These are phyloP conservation scores for Syzygium malaccense DNA, from an alignment of 441 rosid genomes.

Conservation along the genomic window DNA sequence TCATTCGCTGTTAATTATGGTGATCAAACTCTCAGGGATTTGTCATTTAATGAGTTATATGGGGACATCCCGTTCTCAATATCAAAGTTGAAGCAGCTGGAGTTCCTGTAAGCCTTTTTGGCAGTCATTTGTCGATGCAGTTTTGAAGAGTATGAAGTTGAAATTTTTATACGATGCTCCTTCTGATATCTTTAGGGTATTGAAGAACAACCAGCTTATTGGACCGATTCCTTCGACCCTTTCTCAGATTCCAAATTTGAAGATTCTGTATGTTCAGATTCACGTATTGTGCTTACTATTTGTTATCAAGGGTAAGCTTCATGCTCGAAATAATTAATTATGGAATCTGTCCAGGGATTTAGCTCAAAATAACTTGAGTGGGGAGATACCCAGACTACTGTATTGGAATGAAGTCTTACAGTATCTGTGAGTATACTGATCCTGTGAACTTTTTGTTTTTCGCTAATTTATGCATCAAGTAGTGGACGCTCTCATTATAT, in stretches of 20 bases:
- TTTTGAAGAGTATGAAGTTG: not conserved
- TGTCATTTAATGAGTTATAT: slow-evolving; percentile 69
- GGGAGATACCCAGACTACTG: slow-evolving; percentile 89
- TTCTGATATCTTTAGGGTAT: slow-evolving; percentile 28
- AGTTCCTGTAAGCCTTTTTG: slow-evolving; percentile 48
- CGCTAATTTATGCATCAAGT: not conserved
- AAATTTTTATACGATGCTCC: not conserved
- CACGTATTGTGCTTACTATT: not conserved
- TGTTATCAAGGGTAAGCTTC: not conserved
- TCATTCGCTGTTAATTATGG: not conserved
- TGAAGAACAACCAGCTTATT: slow-evolving; percentile 80
- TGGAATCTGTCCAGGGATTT: slow-evolving; percentile 50
- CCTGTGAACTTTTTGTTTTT: not conserved
- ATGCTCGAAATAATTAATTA: not conserved
- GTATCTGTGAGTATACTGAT: slow-evolving; percentile 63
- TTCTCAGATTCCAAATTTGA: slow-evolving; percentile 89
- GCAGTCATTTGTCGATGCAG: not conserved
- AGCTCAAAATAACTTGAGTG: slow-evolving; percentile 79
- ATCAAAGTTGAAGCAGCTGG: slow-evolving; percentile 84
- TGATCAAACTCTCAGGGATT: slow-evolving; percentile 43
- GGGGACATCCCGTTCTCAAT: slow-evolving; percentile 92
- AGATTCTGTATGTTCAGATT: slow-evolving; percentile 50
- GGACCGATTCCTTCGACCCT: slow-evolving; percentile 89
- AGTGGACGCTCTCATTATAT: not conserved
- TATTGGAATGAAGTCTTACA: slow-evolving; percentile 98